These are phyloP conservation scores for Aspergillus costaricaensis DNA, from an alignment of 2,329 filamentous ascomycete species.

Conservation along the genomic window DNA sequence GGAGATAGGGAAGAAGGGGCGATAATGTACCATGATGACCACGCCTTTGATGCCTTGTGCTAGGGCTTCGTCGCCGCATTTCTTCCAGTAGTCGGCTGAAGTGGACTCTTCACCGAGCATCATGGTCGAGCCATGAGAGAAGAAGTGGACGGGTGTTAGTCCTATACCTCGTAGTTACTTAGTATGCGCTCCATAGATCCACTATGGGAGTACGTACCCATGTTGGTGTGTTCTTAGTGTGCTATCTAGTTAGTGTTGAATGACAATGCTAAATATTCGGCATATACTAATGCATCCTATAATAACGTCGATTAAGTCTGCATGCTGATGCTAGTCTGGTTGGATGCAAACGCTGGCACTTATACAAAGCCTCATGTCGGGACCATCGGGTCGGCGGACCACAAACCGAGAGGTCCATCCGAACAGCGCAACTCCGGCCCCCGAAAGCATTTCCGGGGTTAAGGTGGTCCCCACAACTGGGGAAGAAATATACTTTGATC, in stretches of 20 bases:
- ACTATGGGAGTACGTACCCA: neutral
- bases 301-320: too few species aligned
- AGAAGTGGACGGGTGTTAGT: slow-evolving; percentile 63
- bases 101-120: slow-evolving; percentile 67
- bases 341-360: neutral
- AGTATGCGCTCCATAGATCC: neutral
- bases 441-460: neutral
- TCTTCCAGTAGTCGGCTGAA: slow-evolving; percentile 67
- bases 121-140: slow-evolving; percentile 72
- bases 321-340: too few species aligned
- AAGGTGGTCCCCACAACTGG: neutral
- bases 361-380: neutral
- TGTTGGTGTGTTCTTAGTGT: neutral
- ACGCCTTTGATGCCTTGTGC: slow-evolving; percentile 62
- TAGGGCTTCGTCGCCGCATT: slow-evolving; percentile 64
- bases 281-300: too few species aligned
- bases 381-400: neutral
- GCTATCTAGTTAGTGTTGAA: too few species aligned
- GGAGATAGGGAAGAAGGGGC: neutral
- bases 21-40: slow-evolving; percentile 61
- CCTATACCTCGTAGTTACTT: slow-evolving; percentile 9
- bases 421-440: neutral
- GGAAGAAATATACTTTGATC: too few species aligned
- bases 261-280: too few species aligned
- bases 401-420: slow-evolving; percentile 2